Evolutionary conservation across 2,329 filamentous ascomycete genomes (phyloP).

Genomic region (Microsporum ferrugineum): DNA sequence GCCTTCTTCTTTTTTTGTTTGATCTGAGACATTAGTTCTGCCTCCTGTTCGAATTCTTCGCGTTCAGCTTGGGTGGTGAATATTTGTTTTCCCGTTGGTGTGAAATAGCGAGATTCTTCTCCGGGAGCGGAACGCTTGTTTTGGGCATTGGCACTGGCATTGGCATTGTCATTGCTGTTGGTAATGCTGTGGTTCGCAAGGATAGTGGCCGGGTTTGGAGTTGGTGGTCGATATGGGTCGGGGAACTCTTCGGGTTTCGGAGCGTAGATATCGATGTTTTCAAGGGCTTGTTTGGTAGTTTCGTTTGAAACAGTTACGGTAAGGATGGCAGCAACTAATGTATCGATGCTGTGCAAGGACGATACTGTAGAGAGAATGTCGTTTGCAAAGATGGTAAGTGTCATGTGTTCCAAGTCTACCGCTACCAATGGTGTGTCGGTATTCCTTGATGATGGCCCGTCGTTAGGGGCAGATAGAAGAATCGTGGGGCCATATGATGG

Average conservation of each 20-base stretch:
- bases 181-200: constrained; percentile 1
- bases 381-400: constrained; percentile 31
- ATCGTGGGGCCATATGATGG: constrained; percentile 26
- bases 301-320: constrained; percentile 36
- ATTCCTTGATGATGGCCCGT: constrained; percentile 19
- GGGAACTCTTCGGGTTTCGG: constrained; percentile 13
- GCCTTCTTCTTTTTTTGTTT: constrained; percentile 12
- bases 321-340: constrained; percentile 36
- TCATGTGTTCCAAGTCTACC: constrained; percentile 34
- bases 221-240: constrained; percentile 8
- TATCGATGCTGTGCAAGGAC: constrained; percentile 39
- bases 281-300: constrained; percentile 29
- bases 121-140: constrained; percentile 10
- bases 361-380: constrained; percentile 33
- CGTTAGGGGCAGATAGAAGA: constrained; percentile 27
- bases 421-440: constrained; percentile 31
- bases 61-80: constrained; percentile 33
- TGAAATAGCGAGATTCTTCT: constrained; percentile 12
- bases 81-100: constrained; percentile 18
- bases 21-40: constrained; percentile 26
- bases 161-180: constrained; percentile 9
- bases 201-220: not conserved
- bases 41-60: constrained; percentile 30
- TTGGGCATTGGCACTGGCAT: not conserved
- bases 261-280: constrained; percentile 25